These are phyloP conservation scores for Aquilaria sinensis DNA, from an alignment of 345 rosid genomes.

Conservation along the genomic window DNA sequence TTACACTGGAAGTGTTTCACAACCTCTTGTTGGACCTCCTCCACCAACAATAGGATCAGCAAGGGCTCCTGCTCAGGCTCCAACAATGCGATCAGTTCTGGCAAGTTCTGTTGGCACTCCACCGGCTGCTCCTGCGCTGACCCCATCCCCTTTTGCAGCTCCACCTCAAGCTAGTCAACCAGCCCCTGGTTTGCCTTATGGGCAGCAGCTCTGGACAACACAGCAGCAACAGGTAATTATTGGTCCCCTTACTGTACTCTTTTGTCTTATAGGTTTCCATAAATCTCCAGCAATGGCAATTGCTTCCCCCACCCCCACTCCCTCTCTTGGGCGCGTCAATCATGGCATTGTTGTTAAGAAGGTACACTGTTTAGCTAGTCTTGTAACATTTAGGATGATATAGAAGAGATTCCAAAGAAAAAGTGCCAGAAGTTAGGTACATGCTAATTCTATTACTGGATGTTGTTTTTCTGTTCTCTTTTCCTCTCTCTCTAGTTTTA, in stretches of 20 bases:
- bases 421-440: too few relatives aligned
- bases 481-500: too few relatives aligned
- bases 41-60: slow-evolving; percentile 35
- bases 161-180: slow-evolving; percentile 41
- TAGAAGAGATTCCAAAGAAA: too few relatives aligned
- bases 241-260: slow-evolving; percentile 12
- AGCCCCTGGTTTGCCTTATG: slow-evolving; percentile 53
- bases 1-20: slow-evolving; percentile 31
- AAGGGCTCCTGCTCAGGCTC: slow-evolving; percentile 43
- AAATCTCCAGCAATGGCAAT: too few relatives aligned
- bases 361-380: too few relatives aligned
- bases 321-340: too few relatives aligned
- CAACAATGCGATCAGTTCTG: slow-evolving; percentile 33
- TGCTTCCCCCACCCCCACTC: too few relatives aligned
- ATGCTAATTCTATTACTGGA: too few relatives aligned
- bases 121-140: slow-evolving; percentile 32
- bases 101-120: slow-evolving; percentile 32
- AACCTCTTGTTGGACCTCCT: slow-evolving; percentile 45
- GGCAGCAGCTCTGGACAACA: slow-evolving; percentile 49
- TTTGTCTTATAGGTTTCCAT: neutral
- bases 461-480: too few relatives aligned
- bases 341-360: too few relatives aligned
- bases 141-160: slow-evolving; percentile 36
- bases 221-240: slow-evolving; percentile 40
- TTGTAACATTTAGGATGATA: too few relatives aligned